Evolutionary conservation across 2,329 filamentous ascomycete species (phyloP).

Genomic region (Lachnellula arida): DNA sequence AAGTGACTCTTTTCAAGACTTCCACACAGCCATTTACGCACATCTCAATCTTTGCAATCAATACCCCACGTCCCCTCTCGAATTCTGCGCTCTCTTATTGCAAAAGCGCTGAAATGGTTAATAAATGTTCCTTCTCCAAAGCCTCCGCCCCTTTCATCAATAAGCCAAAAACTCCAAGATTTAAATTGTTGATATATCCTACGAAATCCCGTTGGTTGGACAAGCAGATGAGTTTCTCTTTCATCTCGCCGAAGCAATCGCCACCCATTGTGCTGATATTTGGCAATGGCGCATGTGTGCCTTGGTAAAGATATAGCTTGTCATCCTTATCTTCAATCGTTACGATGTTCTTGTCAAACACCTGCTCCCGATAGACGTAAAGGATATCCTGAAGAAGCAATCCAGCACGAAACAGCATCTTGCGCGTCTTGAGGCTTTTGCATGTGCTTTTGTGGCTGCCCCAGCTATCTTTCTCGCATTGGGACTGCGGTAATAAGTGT

Average conservation of each 20-base stretch:
- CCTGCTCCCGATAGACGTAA: slow-evolving; percentile 5
- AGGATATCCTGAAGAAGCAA: slow-evolving; percentile 4
- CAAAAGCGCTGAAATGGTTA: background rate
- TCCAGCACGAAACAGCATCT: slow-evolving; percentile 5
- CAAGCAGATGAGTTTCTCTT: background rate
- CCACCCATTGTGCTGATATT: background rate
- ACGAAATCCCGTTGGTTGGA: background rate
- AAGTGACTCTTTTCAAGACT: background rate
- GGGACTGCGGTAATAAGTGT: slow-evolving; percentile 1
- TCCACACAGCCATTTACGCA: background rate
- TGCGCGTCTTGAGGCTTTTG: background rate
- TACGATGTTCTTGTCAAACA: slow-evolving; percentile 4
- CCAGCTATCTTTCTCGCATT: slow-evolving; percentile 6
- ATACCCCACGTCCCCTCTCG: background rate
- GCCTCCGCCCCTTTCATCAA: background rate
- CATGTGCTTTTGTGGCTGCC: background rate
- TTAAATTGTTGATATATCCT: background rate
- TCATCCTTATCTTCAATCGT: slow-evolving; percentile 3
- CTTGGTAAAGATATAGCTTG: background rate
- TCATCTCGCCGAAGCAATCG: background rate
- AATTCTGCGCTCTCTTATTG: too few species aligned
- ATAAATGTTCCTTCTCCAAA: background rate
- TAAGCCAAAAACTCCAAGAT: background rate
- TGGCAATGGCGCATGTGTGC: background rate
- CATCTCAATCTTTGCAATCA: background rate